These are phyloP conservation scores for Penicillium atrosanguineum DNA, from an alignment of 495 filamentous ascomycete genomes.

Conservation along the genomic window DNA sequence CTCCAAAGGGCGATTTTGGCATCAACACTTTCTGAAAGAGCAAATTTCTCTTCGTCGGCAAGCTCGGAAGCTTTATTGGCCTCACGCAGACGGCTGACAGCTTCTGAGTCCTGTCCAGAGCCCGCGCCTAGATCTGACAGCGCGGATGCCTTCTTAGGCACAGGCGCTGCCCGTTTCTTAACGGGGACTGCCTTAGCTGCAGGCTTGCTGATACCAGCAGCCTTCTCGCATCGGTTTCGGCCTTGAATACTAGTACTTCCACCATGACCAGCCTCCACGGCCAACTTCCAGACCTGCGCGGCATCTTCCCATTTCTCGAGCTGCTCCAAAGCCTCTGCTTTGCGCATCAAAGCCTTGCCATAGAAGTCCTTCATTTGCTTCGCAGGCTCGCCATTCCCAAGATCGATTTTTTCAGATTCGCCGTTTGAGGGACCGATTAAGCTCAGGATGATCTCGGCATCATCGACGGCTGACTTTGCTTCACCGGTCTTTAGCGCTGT, in stretches of 20 bases:
- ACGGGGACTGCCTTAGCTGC: conserved; percentile 34
- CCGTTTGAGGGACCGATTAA: conserved; percentile 79
- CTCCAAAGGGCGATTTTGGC: conserved; percentile 75
- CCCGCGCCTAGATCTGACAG: conserved; percentile 42
- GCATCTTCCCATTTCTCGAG: conserved; percentile 93
- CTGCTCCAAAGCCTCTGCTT: conserved; percentile 93
- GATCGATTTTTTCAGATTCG: conserved; percentile 71
- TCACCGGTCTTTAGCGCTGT: conserved; percentile 87
- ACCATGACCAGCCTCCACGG: conserved; percentile 80
- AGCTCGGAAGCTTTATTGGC: conserved; percentile 81
- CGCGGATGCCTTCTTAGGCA: conserved; percentile 44
- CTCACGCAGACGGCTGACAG: conserved; percentile 73
- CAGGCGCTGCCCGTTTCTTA: conserved; percentile 34
- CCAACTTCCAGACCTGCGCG: conserved; percentile 70
- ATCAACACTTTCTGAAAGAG: conserved; percentile 79
- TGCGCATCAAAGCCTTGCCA: conserved; percentile 87
- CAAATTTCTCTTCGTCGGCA: conserved; percentile 89
- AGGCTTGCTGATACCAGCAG: conserved; percentile 58
- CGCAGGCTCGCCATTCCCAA: conserved; percentile 58
- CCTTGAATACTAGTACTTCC: conserved; percentile 80
- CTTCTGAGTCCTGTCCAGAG: conserved; percentile 42
- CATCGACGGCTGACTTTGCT: conserved; percentile 75
- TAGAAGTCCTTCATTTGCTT: conserved; percentile 93
- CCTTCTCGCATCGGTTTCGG: conserved; percentile 87
- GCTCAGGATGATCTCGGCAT: conserved; percentile 75